Evolutionary conservation across 176 grass and related monocot genomes (phyloP), one percentile per base, ranked within the genome.

Genomic region (Avena atlantica): DNA sequence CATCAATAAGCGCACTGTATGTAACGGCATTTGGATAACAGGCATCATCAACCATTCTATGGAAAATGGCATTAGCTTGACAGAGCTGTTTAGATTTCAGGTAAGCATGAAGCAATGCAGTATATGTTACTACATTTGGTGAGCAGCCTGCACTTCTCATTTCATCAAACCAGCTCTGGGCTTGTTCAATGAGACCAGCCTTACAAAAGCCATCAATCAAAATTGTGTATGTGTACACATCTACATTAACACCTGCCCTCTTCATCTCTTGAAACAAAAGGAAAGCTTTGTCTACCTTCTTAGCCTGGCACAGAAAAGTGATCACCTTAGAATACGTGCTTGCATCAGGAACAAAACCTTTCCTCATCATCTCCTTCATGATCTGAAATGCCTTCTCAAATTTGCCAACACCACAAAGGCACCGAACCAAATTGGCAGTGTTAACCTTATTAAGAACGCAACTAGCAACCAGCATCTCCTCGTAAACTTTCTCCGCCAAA

Each of bases 181-280:
- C 92, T 78, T 96, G 94, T 90, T 84, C 85, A 91, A 90, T 94
- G 20, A 96, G 89, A 61, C 94, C 94, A 78, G 87, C 87, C 88
- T 99, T 99, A 91, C 97, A 99, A 89, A 96, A 96, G 76, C 82
- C 91, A 82, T 99, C 94, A 49, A 99, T 99, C 84, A 99, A 83
- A 91, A 99, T 94, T 76, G 94, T 96, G 71, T 99, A 93, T 45
- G 90, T 96, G 74, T 99, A 99, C 52, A 99, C 97, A 93, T 99
- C 97, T 59, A 94, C 89, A 78, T 76, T 82, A 55, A 96, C 81
- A 76, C 89, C 94, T 9, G 50, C 88, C 51, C 52, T 88, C 79
- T 99, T 96, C 97, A 99, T 96, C 85, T 99, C 97, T 84, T 96
- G 86, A 81, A 99, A 99, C 76, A 96, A 76, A 94, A 91, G 90